Evolutionary conservation across 495 filamentous ascomycete genomes (phyloP), one percentile per base, ranked within the genome.

Genomic region (Aspergillus sclerotiicarbonarius): DNA sequence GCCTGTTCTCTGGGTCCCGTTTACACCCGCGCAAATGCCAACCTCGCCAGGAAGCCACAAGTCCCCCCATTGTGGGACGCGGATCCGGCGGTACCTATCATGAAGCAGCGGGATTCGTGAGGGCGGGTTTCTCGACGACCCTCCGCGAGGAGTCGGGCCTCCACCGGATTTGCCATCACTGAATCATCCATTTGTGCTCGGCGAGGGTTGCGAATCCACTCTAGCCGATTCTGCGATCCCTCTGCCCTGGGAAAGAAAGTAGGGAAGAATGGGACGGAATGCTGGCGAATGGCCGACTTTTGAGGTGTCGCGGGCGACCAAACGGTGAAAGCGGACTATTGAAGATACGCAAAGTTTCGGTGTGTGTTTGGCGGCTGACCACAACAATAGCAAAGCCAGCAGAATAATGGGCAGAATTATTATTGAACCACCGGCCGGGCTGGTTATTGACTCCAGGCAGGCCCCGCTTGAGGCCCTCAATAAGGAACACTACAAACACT

Each of bases 71-170:
- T 60, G 67, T 67, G 67, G 67, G 67, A 69, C 67, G 66, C 66
- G 66, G 66, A 69, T 64, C 61, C 57, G 60, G 67, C 67, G 64
- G 64, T 69, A 61, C 63, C 64, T 66, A 66, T 69, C 63, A 66
- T 62, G 52, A 59, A 53, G 54, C 57, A 54, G 54, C 59, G 58
- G 61, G 56, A 53, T 59, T 50, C 53, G 63, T 52, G 57, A 58
- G 53, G 63, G 54, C 60, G 53, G 55, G 32, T 62, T 59, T 56
- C 59, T 58, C 61, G 58, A 60, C 56, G 53, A 47, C 47, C 41
- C 53, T 47, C 48, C n/a, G 32, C 47, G 37, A 39, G 33, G 20
- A 33, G 44, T 13, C 29, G 20, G 53, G 33, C 51, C 51, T 53
- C 51, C 56, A 59, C 51, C 51, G 20, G 8, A 43, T 58, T 58